phyloP scores from a whole-genome alignment of 345 rosid genomes.

The Populus simonii region DNA sequence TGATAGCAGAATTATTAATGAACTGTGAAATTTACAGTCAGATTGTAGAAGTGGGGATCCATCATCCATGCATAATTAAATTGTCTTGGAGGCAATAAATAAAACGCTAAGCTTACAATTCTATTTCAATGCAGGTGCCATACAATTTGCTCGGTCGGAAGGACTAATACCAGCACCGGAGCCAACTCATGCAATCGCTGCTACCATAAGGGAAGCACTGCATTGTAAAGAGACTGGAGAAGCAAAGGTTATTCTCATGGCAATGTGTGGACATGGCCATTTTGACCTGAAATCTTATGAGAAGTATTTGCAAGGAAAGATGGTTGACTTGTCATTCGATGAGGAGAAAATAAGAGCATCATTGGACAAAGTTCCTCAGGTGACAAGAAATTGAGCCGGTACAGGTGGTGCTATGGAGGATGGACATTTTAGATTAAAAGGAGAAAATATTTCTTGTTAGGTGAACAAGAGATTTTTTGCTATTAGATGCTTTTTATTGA shows the following conservation, averaged over 20 bases:
- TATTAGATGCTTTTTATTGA: no score
- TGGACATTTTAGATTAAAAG: background rate
- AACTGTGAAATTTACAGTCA: background rate
- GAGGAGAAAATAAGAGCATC: conserved; percentile 62
- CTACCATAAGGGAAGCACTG: conserved; percentile 85
- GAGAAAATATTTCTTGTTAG: no score
- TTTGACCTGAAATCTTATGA: conserved; percentile 82
- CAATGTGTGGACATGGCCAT: conserved; percentile 98
- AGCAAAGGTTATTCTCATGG: conserved; percentile 79
- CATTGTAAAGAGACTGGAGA: conserved; percentile 76
- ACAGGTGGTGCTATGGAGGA: no score
- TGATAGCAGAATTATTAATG: background rate
- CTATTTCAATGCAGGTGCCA: conserved; percentile 55
- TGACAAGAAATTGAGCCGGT: conserved; percentile 3
- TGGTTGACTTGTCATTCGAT: conserved; percentile 71
- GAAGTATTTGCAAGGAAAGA: conserved; percentile 64
- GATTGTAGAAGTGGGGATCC: no score
- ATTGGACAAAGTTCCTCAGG: conserved; percentile 60
- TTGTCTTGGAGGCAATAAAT: background rate
- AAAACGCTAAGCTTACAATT: background rate
- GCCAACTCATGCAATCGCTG: conserved; percentile 92
- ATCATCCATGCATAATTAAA: background rate
- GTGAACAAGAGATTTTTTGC: no score
- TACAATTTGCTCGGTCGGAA: conserved; percentile 80
- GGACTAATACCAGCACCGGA: conserved; percentile 93